Evolutionary conservation across 371 early-diverging fungal genomes (phyloP), one percentile per base, ranked within the genome.

Genomic region (Apophysomyces trapeziformis): DNA sequence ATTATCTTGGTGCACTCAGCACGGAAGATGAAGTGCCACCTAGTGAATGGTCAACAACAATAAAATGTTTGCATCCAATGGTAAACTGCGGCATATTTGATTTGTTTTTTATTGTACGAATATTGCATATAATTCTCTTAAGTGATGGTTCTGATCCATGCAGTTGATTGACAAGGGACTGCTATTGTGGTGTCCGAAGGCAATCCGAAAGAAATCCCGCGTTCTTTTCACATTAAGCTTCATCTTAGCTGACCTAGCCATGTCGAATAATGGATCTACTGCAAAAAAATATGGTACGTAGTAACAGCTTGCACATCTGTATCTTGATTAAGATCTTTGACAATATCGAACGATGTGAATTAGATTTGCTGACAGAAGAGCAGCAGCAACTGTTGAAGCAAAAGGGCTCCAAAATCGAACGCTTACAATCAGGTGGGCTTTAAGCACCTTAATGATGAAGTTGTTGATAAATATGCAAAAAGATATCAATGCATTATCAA

Each of bases 331-430:
- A 26, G 32, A 2, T 26, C 32, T 26, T 26, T 26, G 32, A 26
- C 32, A 45, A 45, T 18, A 13, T 45, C n/a, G 46, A 45, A 18
- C 16, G 16, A 18, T 18, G 46, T 45, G 16, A 45, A 45, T 38
- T 69, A 73, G 82, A 79, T 35, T 69, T 67, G 56, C 73, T 79
- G 45, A 72, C 75, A 14, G 83, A 79, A 64, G 80, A 82, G 54
- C 83, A 82, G 32, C 80, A 82, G 58, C 62, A 58, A 32, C 71
- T 72, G 47, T 60, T 82, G 18, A 65, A 68, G 61, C 68, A 70
- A 58, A 82, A 79, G 63, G 73, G 65, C 45, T 68, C 64, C 7
- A 74, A 78, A 63, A 82, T 82, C 41, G 83, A 82, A 46, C 66
- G 72, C 2, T 54, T 82, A 7, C 75, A 78, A 60, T 66, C 75